These are phyloP conservation scores for Citrus cavaleriei DNA, from an alignment of 345 rosid genomes.

Conservation along the genomic window DNA sequence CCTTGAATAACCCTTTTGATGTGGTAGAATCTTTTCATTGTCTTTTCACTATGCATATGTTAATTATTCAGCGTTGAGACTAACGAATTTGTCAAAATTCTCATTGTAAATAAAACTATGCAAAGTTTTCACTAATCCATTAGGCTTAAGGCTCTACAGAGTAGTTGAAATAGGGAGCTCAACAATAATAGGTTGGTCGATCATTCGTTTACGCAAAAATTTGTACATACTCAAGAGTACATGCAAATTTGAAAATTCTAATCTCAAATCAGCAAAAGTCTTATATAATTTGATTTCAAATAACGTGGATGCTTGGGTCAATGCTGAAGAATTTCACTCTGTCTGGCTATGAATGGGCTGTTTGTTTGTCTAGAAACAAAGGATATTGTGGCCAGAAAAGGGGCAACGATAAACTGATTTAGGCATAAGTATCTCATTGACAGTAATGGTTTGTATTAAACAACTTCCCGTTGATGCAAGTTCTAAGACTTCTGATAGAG, in stretches of 20 bases:
- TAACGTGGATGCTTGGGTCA: background rate
- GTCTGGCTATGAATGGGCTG: too few species aligned
- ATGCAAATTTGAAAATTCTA: background rate
- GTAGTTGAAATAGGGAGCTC: background rate
- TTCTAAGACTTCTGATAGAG: background rate
- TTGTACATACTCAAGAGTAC: background rate
- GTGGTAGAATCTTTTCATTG: background rate
- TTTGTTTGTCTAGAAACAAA: too few species aligned
- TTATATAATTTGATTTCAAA: background rate
- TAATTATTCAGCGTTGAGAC: background rate
- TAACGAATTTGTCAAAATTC: background rate
- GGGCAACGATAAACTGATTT: background rate
- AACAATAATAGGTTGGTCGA: background rate
- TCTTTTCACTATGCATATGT: background rate
- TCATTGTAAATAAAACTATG: background rate
- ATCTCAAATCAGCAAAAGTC: background rate
- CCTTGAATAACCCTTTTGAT: background rate
- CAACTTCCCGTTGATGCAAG: background rate
- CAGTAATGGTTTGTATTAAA: background rate
- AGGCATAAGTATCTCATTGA: background rate
- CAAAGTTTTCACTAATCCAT: background rate
- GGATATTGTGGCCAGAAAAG: background rate
- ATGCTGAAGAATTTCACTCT: background rate
- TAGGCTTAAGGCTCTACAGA: background rate
- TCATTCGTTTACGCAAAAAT: background rate